A percentile compares a stretch with the other conserved stretches of the same genome.
These are phyloP conservation scores for Ramularia endophylla DNA, from an alignment of 2,329 filamentous ascomycete genomes.

Conservation along the genomic window DNA sequence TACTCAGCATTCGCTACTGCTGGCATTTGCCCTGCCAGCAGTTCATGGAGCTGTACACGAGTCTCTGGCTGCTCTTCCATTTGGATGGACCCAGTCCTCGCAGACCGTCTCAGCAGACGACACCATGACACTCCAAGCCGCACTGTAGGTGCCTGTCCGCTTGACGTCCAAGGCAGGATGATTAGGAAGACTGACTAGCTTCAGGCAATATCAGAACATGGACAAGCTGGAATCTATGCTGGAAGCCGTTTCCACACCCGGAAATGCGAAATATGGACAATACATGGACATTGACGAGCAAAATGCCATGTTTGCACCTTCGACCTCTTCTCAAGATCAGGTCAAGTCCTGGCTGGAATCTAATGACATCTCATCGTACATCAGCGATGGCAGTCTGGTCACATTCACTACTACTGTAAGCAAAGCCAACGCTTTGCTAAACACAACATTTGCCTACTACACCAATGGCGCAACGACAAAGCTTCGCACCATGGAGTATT, in stretches of 20 bases:
- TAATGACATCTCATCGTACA: slow-evolving; percentile 33
- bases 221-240: slow-evolving; percentile 37
- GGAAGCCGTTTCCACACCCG: slow-evolving; percentile 42
- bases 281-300: slow-evolving; percentile 43
- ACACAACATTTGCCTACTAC: slow-evolving; percentile 37
- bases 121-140: slow-evolving; percentile 7
- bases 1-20: neutral
- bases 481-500: slow-evolving; percentile 34
- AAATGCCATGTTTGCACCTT: slow-evolving; percentile 38
- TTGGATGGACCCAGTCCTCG: slow-evolving; percentile 9
- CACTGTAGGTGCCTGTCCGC: slow-evolving; percentile 4
- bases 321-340: slow-evolving; percentile 27
- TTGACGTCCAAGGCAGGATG: neutral
- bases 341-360: slow-evolving; percentile 39
- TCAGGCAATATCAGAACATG: slow-evolving; percentile 18
- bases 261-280: slow-evolving; percentile 43
- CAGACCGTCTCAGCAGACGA: slow-evolving; percentile 2
- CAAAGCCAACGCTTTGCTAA: slow-evolving; percentile 35
- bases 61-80: slow-evolving; percentile 7
- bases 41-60: slow-evolving; percentile 12
- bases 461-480: slow-evolving; percentile 32
- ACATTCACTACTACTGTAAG: slow-evolving; percentile 33
- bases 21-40: slow-evolving; percentile 2
- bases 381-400: slow-evolving; percentile 32
- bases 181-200: too few relatives aligned